Conservation (phyloP, 768 basidiomycete genomes). For the Calocera viscosa region DNA sequence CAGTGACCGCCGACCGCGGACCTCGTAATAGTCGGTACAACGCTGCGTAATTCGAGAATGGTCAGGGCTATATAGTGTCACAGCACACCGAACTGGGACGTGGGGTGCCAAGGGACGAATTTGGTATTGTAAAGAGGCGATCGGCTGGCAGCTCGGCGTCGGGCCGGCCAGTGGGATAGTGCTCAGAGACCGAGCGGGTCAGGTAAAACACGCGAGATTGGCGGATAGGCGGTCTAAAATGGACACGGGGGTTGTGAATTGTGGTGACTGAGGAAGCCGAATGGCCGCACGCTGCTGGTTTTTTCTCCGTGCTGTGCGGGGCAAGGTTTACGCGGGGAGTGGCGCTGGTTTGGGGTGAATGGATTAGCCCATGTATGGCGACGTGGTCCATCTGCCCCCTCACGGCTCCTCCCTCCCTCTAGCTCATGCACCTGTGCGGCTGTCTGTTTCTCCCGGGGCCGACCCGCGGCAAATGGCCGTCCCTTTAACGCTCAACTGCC, state of each 20-base stretch:
- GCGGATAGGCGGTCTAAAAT: background rate
- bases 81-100: background rate
- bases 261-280: background rate
- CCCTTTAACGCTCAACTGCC: background rate
- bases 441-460: slow-evolving; percentile 7
- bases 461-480: slow-evolving; percentile 5
- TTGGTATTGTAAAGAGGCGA: background rate
- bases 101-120: background rate
- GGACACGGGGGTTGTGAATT: background rate
- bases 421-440: background rate
- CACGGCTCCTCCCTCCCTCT: background rate
- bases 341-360: background rate
- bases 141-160: background rate
- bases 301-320: background rate
- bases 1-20: background rate
- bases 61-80: background rate
- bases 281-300: too few species aligned
- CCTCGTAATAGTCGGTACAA: background rate
- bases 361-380: background rate
- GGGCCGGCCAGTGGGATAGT: background rate
- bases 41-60: background rate
- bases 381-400: background rate
- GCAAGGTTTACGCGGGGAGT: background rate
- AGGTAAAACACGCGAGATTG: background rate
- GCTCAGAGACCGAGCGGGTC: background rate